These are phyloP conservation scores for Polyporus arcularius DNA, from an alignment of 768 basidiomycete species.

Conservation along the genomic window DNA sequence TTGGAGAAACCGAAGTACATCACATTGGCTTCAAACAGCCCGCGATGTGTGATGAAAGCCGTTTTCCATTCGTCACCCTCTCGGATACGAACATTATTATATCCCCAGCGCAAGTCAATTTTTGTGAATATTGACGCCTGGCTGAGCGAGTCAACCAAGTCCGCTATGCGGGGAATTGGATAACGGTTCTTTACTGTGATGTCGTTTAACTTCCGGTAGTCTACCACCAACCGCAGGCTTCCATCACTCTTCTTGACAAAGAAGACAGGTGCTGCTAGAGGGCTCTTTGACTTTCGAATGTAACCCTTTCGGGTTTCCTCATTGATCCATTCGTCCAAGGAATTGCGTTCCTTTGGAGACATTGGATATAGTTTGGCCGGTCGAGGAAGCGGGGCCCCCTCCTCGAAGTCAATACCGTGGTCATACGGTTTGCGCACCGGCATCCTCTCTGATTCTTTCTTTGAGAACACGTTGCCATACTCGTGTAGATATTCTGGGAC, in stretches of 20 bases:
- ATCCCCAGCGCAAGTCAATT: conserved; percentile 30
- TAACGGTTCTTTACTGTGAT: conserved; percentile 36
- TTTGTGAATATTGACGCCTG: conserved; percentile 27
- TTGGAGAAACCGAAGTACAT: conserved; percentile 44
- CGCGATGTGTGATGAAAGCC: conserved; percentile 37
- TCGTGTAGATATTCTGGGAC: too few species aligned
- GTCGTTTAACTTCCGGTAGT: conserved; percentile 34
- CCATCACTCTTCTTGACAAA: conserved; percentile 34
- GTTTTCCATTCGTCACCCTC: conserved; percentile 45
- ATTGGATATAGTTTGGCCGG: too few species aligned
- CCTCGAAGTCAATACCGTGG: too few species aligned
- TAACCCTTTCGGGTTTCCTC: too few species aligned
- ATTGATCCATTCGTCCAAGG: too few species aligned
- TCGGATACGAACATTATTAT: conserved; percentile 37
- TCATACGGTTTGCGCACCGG: too few species aligned
- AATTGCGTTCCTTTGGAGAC: too few species aligned
- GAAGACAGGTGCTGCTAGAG: conserved; percentile 28
- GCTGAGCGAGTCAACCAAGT: conserved; percentile 30
- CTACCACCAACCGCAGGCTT: conserved; percentile 18
- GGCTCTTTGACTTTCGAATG: conserved; percentile 22
- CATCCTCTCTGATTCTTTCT: too few species aligned
- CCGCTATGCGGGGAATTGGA: conserved; percentile 35
- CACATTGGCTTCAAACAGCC: conserved; percentile 41
- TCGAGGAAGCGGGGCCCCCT: too few species aligned
- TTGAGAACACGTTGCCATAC: too few species aligned